These are phyloP conservation scores for Ophiocordyceps sinensis DNA, from an alignment of 2,329 filamentous ascomycete genomes.

Conservation along the genomic window DNA sequence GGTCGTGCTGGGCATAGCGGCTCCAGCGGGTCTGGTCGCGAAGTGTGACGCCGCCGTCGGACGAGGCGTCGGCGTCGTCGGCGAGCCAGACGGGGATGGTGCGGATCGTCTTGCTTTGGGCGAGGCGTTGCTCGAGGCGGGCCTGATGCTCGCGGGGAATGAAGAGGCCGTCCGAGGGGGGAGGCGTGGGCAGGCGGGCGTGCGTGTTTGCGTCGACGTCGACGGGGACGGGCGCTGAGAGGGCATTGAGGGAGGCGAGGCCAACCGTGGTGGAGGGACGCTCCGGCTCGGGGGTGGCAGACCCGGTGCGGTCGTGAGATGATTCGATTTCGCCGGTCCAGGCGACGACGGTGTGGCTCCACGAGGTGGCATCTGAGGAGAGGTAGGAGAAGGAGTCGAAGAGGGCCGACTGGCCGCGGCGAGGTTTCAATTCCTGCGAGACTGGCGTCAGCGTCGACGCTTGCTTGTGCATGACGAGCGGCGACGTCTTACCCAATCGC, in stretches of 20 bases:
- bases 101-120: slow-evolving; percentile 58
- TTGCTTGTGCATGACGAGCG: not conserved
- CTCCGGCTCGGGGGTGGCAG: slow-evolving; percentile 32
- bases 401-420: slow-evolving; percentile 78
- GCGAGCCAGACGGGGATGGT: slow-evolving; percentile 82
- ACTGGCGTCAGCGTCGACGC: not conserved
- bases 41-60: slow-evolving; percentile 51
- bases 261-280: slow-evolving; percentile 29
- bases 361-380: slow-evolving; percentile 67
- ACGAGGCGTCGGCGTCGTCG: slow-evolving; percentile 54
- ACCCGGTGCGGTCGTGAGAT: slow-evolving; percentile 24
- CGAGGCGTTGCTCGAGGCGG: slow-evolving; percentile 60
- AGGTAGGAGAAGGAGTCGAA: slow-evolving; percentile 86
- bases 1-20: slow-evolving; percentile 76
- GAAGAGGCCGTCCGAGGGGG: slow-evolving; percentile 52
- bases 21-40: slow-evolving; percentile 80
- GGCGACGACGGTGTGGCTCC: slow-evolving; percentile 85
- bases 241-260: slow-evolving; percentile 49
- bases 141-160: slow-evolving; percentile 56
- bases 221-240: slow-evolving; percentile 66
- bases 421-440: slow-evolving; percentile 53
- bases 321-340: slow-evolving; percentile 82
- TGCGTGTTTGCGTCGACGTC: slow-evolving; percentile 29
- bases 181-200: slow-evolving; percentile 38
- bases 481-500: slow-evolving; percentile 40